Evolutionary conservation across 306 rosid genomes (phyloP).

Genomic region (Sesbania bispinosa): DNA sequence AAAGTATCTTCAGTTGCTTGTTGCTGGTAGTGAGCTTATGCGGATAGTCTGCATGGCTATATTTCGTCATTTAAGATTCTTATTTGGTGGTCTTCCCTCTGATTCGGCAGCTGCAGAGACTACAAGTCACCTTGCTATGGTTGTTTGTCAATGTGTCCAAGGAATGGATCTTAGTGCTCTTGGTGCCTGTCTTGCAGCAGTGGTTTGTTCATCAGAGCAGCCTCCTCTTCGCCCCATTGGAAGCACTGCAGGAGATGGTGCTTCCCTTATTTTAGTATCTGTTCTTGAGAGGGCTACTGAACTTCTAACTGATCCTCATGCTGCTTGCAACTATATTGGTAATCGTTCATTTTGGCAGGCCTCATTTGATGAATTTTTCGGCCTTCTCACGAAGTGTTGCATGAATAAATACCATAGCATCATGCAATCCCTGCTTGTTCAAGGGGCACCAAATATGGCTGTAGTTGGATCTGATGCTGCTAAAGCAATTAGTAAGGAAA

Average conservation of each 20-base stretch:
- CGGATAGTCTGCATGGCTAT: slow-evolving; percentile 57
- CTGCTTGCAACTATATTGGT: slow-evolving; percentile 33
- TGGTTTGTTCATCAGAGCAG: slow-evolving; percentile 63
- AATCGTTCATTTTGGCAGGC: slow-evolving; percentile 54
- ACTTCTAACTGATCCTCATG: slow-evolving; percentile 38
- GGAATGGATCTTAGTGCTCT: slow-evolving; percentile 54
- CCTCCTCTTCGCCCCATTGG: slow-evolving; percentile 56
- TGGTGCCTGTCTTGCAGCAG: slow-evolving; percentile 63
- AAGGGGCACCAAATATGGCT: slow-evolving; percentile 31
- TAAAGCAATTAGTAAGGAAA: slow-evolving; percentile 40
- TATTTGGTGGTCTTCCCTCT: slow-evolving; percentile 51
- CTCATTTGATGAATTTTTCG: slow-evolving; percentile 55
- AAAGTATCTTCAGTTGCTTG: slow-evolving; percentile 47
- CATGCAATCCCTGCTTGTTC: slow-evolving; percentile 35
- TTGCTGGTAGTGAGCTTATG: slow-evolving; percentile 54
- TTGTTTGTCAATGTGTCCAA: slow-evolving; percentile 46
- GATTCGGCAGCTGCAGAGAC: slow-evolving; percentile 42
- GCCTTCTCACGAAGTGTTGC: slow-evolving; percentile 49
- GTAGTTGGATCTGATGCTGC: slow-evolving; percentile 46
- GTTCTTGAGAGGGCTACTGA: slow-evolving; percentile 49
- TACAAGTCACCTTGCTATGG: slow-evolving; percentile 36
- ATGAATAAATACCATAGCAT: slow-evolving; percentile 52
- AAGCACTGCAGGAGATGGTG: slow-evolving; percentile 48
- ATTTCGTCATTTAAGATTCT: slow-evolving; percentile 54
- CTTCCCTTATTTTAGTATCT: slow-evolving; percentile 41